Evolutionary conservation across 2,329 filamentous ascomycete species (phyloP), one percentile per base, ranked within the genome.

Genomic region (Colletotrichum musae): DNA sequence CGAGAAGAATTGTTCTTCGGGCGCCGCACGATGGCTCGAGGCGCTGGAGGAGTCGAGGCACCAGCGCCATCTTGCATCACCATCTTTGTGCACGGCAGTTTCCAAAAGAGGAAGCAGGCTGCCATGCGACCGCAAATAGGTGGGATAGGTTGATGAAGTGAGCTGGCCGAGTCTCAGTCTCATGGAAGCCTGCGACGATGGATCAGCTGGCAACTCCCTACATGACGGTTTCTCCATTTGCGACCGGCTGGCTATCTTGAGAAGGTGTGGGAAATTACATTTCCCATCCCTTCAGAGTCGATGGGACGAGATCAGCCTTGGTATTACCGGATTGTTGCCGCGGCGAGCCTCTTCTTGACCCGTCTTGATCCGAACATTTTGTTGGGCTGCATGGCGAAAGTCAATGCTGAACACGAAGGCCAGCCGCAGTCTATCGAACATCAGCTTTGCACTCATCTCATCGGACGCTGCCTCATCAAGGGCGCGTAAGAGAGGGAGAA

Each of bases 11-110:
- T n/a, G 10, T 57, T 63, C 15, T 45, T 56, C 52, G 61, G 28
- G 24, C 50, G 66, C 50, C 66, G 66, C 66, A 65, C 61, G 21
- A 69, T 36, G 32, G 32, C 32, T 36, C 7, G 32, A 36, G 32
- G 32, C 47, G 54, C 48, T 47, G 21, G 21, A 24, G 21, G 21
- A 24, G 21, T 24, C 41, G 61, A 58, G 41, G 51, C 48, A 51
- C 36, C 50, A 24, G 61, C 66, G 61, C 41, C 51, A 26, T 10
- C 24, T 56, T 43, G 54, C 26, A 43, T 64, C 65, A 64, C 60
- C 48, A 65, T 47, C 41, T 47, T 9, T n/a, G 52, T 47, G 65
- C 36, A 52, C 48, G 59, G 48, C 36, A 53, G 18, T 43, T 58
- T 48, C 60, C 47, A 28, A 50, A 68, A 24, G 39, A 21, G 47